Percentiles rank a stretch among this genome's conserved stretches.
These are phyloP conservation scores for Citrullus colocynthis DNA, from an alignment of 306 rosid species.

Conservation along the genomic window DNA sequence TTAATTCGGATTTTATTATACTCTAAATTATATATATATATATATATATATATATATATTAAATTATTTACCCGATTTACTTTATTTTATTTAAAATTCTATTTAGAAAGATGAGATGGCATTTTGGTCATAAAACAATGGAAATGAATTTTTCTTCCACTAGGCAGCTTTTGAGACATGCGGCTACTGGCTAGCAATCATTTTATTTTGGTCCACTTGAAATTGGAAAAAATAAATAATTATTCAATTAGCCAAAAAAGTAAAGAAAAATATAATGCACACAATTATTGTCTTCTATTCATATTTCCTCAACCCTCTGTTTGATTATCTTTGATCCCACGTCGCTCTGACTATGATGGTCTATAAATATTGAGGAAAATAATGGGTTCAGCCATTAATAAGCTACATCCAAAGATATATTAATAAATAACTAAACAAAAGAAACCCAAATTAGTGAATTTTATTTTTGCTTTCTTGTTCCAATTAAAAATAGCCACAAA, in stretches of 20 bases:
- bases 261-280: neutral
- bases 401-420: neutral
- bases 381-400: neutral
- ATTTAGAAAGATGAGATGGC: neutral
- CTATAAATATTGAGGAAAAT: neutral
- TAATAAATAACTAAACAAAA: neutral
- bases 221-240: neutral
- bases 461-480: too few relatives aligned
- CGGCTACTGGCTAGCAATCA: constrained; percentile 29
- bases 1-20: neutral
- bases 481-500: too few relatives aligned
- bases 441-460: neutral
- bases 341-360: neutral
- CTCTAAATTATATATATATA: neutral
- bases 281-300: neutral
- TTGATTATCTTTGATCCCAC: neutral
- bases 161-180: constrained; percentile 20
- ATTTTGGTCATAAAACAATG: constrained; percentile 1
- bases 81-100: neutral
- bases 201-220: constrained; percentile 15
- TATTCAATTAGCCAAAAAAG: neutral
- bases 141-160: constrained; percentile 15
- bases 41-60: neutral
- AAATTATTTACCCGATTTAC: neutral
- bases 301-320: neutral